These are phyloP conservation scores for Citrus mangshanensis DNA, from an alignment of 345 rosid genomes.

Conservation along the genomic window DNA sequence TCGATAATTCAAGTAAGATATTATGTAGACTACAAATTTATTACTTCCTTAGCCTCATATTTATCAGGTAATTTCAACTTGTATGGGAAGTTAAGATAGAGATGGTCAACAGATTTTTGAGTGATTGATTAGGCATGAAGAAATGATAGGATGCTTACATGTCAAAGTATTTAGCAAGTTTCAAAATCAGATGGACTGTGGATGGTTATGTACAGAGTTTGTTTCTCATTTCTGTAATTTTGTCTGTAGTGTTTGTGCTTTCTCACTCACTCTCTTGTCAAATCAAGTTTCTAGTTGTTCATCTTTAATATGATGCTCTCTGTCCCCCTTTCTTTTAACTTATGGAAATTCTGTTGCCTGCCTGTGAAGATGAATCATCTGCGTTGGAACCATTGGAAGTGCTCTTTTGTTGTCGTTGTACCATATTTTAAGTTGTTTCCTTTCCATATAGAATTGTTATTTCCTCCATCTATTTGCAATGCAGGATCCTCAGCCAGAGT, in stretches of 20 bases:
- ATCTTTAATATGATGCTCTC: neutral
- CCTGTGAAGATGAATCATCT: neutral
- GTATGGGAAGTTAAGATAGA: neutral
- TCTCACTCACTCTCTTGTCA: neutral
- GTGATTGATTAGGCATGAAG: neutral
- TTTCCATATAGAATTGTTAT: neutral
- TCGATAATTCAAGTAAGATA: neutral
- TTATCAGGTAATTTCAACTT: neutral
- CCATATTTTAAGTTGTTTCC: neutral
- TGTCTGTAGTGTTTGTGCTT: neutral
- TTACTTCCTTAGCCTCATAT: neutral
- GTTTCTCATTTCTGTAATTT: neutral
- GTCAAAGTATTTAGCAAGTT: neutral
- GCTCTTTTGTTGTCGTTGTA: neutral
- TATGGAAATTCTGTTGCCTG: neutral
- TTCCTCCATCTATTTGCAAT: slow-evolving; percentile 1
- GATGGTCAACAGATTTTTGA: neutral
- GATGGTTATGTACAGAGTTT: neutral
- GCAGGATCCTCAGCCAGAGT: slow-evolving; percentile 84
- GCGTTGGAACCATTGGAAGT: neutral
- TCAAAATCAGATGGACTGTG: neutral
- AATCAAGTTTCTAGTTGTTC: neutral
- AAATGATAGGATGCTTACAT: neutral
- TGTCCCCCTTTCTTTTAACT: neutral
- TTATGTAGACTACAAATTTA: neutral